Base-by-base conservation (phyloP, 805 yeast genomes). In the Metschnikowia picachoensis region DNA sequence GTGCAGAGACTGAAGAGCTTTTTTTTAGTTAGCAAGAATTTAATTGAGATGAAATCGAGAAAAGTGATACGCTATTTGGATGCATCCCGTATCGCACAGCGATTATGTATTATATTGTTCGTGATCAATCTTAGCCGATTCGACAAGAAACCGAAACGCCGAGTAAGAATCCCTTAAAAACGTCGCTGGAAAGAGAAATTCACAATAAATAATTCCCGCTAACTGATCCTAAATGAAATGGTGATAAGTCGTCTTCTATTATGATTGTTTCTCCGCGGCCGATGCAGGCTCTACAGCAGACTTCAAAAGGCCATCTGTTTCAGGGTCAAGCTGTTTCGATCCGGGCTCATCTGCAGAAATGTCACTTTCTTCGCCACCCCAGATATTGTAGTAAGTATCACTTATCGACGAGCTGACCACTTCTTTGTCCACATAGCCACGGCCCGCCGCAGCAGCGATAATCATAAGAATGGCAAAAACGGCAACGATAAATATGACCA, bases 371-470 rank as follows among this genome's bases (percentile, higher is more conserved):
- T 20, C 25, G 25, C 37, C 40, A 13, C 44, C 46, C 52, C 44
- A 39, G 10, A 46, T 13, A n/a, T n/a, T 35, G 13, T 41, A 28
- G 30, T 49, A 46, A 3, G 41, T 38, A 25, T 29, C 40, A 3
- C 45, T 43, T 15, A 46, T 20, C 2, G 43, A 35, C 12, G 37
- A 32, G 29, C 25, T 33, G 15, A 40, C 40, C 5, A 30, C 35
- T 8, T 45, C 47, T 14, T 30, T 44, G 25, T 39, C 46, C 29
- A 52, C 52, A 37, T 60, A 60, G 16, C 57, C 44, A 45, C 61
- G 72, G 20, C 66, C 72, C 5, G 67, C 50, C 17, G 57, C 25
- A 1, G 68, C 59, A 1, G 68, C 59, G 12, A 68, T 48, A 6
- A 65, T 30, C 29, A 70, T 52, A 27, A 68, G 39, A 10, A 55